Evolutionary conservation across 1,139 yeast genomes (phyloP), one percentile per base, ranked within the genome.

Genomic region (Eremothecium coryli): DNA sequence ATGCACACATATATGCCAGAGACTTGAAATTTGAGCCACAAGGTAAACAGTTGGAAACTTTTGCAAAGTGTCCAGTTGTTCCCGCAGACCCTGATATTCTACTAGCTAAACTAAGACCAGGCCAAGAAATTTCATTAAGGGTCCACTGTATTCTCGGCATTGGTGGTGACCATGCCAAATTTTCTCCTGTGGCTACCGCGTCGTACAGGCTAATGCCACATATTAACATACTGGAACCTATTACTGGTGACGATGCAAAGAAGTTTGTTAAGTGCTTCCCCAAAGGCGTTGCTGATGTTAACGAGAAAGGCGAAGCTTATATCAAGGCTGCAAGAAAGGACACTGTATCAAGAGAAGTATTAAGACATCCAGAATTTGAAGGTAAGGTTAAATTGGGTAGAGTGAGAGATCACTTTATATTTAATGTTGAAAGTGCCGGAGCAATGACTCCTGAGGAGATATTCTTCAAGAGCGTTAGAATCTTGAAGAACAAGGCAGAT

Each of bases 361-460:
- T 90, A 49, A 77, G 98, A 61, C 95, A 90, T 58, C 81, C 77
- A 35, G 95, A 90, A 57, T 90, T 90, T 51, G 69, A 79, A 35
- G 93, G 80, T 32, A 82, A 84, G 54, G 97, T 90, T 38, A 81
- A 81, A 59, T 70, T 90, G 40, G 98, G 97, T 26, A 76, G 98
- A 62, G 71, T 70, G 50, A 77, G 95, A 60, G 94, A 82, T 58
- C 95, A 90, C 54, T 90, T 90, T 58, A 82, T 90, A 36, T 90
- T 85, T 67, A 85, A 84, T 54, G 84, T 90, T 37, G 98, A 90
- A 62, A 78, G 93, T 39, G 79, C 95, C 3, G 97, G 98, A 26
- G 95, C 96, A 32, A 88, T 90, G 94, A 70, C 85, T 20, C 95
- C 98, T 15, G 95, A 84, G 52, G 97, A 88, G 61, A 85, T 90